These are phyloP conservation scores for Xylaria sp. DNA, from an alignment of 2,329 filamentous ascomycete species.

Conservation along the genomic window DNA sequence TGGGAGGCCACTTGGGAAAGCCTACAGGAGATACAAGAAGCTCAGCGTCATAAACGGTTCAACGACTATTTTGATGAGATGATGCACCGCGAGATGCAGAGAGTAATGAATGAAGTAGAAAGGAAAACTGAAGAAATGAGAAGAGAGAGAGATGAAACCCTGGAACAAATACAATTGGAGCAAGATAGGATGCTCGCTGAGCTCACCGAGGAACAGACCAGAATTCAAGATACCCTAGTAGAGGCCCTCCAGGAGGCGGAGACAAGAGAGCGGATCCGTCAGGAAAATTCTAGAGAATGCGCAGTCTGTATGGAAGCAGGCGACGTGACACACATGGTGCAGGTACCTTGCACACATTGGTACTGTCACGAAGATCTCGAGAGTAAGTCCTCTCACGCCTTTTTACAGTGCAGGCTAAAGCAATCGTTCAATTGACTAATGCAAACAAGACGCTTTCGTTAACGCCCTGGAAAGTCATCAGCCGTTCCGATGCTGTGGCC, in stretches of 20 bases:
- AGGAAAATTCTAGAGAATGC: constrained; percentile 12
- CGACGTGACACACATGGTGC: constrained; percentile 12
- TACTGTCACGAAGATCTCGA: constrained; percentile 15
- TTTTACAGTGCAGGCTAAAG: no score
- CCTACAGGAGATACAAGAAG: constrained; percentile 15
- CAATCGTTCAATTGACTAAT: no score
- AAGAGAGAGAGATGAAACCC: constrained; percentile 17
- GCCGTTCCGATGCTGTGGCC: no score
- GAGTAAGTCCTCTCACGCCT: constrained; percentile 15
- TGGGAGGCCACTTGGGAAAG: constrained; percentile 6
- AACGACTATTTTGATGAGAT: constrained; percentile 1
- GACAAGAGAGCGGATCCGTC: constrained; percentile 5
- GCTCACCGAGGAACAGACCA: background rate
- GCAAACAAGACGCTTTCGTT: no score
- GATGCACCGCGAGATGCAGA: constrained; percentile 5
- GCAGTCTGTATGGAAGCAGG: constrained; percentile 16
- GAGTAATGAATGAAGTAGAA: constrained; percentile 15
- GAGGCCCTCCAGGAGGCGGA: constrained; percentile 2
- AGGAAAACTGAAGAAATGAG: constrained; percentile 5
- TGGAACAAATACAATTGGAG: constrained; percentile 11
- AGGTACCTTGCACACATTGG: constrained; percentile 17
- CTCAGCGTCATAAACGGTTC: constrained; percentile 2
- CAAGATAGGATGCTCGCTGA: constrained; percentile 11
- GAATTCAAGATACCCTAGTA: constrained; percentile 2
- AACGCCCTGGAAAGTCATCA: no score